phyloP scores from a whole-genome alignment of 345 rosid genomes.

The Mercurialis annua region DNA sequence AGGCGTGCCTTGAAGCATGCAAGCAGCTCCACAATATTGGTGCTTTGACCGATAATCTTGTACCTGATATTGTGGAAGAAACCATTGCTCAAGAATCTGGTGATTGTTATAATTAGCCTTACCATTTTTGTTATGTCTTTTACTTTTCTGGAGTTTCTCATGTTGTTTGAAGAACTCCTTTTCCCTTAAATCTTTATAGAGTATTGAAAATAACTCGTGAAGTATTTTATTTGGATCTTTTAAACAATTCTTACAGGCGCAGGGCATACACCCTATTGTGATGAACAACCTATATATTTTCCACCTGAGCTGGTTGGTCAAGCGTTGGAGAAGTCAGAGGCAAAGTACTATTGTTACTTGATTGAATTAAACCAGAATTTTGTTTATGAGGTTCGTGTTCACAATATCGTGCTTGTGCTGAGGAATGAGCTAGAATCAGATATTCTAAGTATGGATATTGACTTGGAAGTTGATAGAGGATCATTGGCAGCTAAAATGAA shows the following conservation, averaged over 20 bases:
- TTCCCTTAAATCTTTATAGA: neutral
- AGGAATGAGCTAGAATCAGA: slow-evolving; percentile 53
- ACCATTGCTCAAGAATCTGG: slow-evolving; percentile 38
- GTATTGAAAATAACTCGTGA: neutral
- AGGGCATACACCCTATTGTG: slow-evolving; percentile 42
- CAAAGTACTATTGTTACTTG: slow-evolving; percentile 50
- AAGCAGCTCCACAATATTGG: slow-evolving; percentile 59
- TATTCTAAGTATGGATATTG: slow-evolving; percentile 30
- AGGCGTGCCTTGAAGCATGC: slow-evolving; percentile 85
- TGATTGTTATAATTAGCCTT: slow-evolving; percentile 12
- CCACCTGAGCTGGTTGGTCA: slow-evolving; percentile 64
- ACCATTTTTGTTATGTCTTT: neutral
- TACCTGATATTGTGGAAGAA: slow-evolving; percentile 74
- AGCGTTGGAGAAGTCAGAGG: slow-evolving; percentile 16
- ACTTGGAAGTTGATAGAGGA: slow-evolving; percentile 58
- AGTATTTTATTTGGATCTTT: neutral
- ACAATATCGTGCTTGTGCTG: slow-evolving; percentile 54
- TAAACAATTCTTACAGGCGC: slow-evolving; percentile 14
- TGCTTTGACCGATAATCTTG: slow-evolving; percentile 75
- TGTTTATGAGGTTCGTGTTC: slow-evolving; percentile 33
- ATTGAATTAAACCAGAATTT: slow-evolving; percentile 48
- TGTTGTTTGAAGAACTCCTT: neutral
- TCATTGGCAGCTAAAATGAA: slow-evolving; percentile 41
- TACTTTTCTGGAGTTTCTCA: neutral
- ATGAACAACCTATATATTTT: slow-evolving; percentile 63